Evolutionary conservation across 1,284 basidiomycete species (phyloP).

Genomic region (Stereum hirsutum): DNA sequence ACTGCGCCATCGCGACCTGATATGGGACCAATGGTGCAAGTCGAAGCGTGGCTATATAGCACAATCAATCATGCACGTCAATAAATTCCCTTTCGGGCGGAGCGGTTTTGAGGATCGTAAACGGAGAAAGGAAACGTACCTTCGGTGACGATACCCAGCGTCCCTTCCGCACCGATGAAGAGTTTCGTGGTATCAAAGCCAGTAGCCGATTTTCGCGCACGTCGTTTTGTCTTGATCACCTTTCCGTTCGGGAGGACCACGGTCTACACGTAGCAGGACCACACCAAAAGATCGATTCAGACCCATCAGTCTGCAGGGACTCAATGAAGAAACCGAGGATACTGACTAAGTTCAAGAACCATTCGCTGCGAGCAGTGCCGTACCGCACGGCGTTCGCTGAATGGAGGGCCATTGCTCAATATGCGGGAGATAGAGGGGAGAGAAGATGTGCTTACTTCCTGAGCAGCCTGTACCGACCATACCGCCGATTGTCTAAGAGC

Average conservation of each 20-base stretch:
- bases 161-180: conserved; percentile 82
- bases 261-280: conserved; percentile 31
- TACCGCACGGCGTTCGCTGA: conserved; percentile 75
- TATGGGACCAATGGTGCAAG: conserved; percentile 73
- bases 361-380: conserved; percentile 68
- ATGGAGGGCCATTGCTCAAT: neutral
- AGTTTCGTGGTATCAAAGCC: conserved; percentile 74
- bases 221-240: conserved; percentile 70
- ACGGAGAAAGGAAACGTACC: conserved; percentile 26
- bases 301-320: neutral
- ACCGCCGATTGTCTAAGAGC: conserved; percentile 39
- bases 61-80: neutral
- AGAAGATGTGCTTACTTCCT: conserved; percentile 31
- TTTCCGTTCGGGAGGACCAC: conserved; percentile 75
- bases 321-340: conserved; percentile 13
- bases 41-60: conserved; percentile 65
- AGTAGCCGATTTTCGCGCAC: conserved; percentile 67
- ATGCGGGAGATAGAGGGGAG: neutral
- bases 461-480: conserved; percentile 51
- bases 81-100: neutral
- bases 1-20: conserved; percentile 65
- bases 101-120: too few species aligned
- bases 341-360: conserved; percentile 58
- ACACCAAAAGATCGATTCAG: neutral
- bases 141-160: conserved; percentile 74